Base-by-base conservation (phyloP, 169 alveolate genomes). In the Cardiosporidium cionae region DNA sequence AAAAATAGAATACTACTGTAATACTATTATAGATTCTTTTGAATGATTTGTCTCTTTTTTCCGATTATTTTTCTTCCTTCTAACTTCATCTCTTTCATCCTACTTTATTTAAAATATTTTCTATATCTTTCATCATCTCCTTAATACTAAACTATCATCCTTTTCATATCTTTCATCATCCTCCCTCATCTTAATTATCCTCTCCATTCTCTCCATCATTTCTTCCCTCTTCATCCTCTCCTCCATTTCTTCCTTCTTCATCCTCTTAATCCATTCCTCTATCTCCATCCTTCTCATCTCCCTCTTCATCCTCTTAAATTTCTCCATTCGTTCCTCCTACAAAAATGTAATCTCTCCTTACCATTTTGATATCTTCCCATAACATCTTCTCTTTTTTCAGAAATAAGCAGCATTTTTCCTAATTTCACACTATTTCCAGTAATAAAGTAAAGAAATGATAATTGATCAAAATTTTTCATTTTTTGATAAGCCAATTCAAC, bases 401-500 rank as follows among this genome's bases (percentile, higher is more conserved):
- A 87, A 1, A 91, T 87, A 73, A 74, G 79, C 74, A 84, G 78
- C 91, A 94, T 89, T 74, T 86, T 88, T 72, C 81, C 78, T 23
- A 94, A 87, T 81, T 91, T 89, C 66, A 78, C 86, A 31, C 72
- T 69, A 53, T 86, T 82, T 4, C 83, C 83, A 28, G 93, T 86
- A 22, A 88, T 76, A 44, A 87, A 72, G 77, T 94, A 94, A 68
- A 90, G 87, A 79, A 92, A 89, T 52, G 92, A 79, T 35, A 94
- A 74, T 52, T 89, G 85, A 70, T 92, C 96, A 32, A 89, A 86
- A 69, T 88, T 84, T 84, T 91, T 87, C 23, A 90, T 84, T 84
- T 90, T 89, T 68, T 91, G 90, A 68, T 86, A 88, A 78, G 91
- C 89, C 80, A 87, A 84, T 87, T 94, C 98, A 53, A 92, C 93